Evolutionary conservation across 2,329 filamentous ascomycete species (phyloP).

Genomic region (Exophiala phaeomuriformis): DNA sequence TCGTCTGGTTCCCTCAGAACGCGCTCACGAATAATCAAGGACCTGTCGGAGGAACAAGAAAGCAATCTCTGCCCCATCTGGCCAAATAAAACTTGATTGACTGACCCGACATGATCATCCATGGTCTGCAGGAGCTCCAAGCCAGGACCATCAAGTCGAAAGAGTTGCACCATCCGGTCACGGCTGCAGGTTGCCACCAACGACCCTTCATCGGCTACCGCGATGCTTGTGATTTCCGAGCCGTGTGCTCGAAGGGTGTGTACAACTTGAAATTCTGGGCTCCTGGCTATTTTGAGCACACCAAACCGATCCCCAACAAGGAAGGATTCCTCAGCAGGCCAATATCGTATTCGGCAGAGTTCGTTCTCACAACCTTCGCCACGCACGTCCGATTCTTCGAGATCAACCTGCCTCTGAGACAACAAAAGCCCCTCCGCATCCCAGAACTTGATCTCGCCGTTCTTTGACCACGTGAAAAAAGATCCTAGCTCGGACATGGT

Average conservation of each 20-base stretch:
- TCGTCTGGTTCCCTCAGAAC: conserved; percentile 52
- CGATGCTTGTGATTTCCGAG: conserved; percentile 75
- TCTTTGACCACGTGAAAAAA: conserved; percentile 84
- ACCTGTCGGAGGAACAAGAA: conserved; percentile 83
- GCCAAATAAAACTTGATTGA: conserved; percentile 68
- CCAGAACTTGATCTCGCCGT: conserved; percentile 79
- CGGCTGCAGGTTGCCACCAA: conserved; percentile 77
- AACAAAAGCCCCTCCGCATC: conserved; percentile 62
- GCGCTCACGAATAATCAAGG: conserved; percentile 72
- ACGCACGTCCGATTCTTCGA: conserved; percentile 54
- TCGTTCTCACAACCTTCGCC: conserved; percentile 49
- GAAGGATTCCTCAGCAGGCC: conserved; percentile 57
- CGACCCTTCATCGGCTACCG: conserved; percentile 55
- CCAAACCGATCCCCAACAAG: conserved; percentile 82
- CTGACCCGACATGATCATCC: conserved; percentile 81
- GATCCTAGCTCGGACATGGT: conserved; percentile 55
- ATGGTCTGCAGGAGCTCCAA: conserved; percentile 85
- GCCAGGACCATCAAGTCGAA: conserved; percentile 51
- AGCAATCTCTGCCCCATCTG: conserved; percentile 64
- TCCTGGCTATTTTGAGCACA: conserved; percentile 52
- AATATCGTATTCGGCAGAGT: conserved; percentile 52
- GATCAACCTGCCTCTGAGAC: conserved; percentile 56
- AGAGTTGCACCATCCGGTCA: conserved; percentile 91
- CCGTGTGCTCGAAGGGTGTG: conserved; percentile 79
- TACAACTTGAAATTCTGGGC: conserved; percentile 49